Conservation (phyloP, 495 filamentous ascomycete genomes). For the Daldinia bambusicola region DNA sequence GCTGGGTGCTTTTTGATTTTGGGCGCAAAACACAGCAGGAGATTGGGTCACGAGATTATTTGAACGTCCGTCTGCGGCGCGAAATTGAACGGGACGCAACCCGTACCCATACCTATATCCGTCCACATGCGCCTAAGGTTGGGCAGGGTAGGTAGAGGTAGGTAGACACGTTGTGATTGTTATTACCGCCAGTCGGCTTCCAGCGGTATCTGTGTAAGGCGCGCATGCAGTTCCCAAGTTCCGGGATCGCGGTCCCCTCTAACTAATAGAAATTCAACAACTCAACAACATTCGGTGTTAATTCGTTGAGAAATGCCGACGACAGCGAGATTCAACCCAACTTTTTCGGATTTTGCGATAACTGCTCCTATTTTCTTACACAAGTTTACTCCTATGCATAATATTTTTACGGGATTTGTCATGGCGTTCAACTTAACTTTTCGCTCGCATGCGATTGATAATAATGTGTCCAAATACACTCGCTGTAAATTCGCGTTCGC, state of each 20-base stretch:
- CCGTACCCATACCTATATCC: slow-evolving; percentile 11
- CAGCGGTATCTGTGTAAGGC: slow-evolving; percentile 5
- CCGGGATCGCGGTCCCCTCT: background rate
- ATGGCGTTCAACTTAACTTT: too few relatives aligned
- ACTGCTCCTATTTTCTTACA: background rate
- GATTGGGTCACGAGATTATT: slow-evolving; percentile 41
- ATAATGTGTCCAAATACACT: background rate
- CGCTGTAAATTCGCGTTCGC: background rate
- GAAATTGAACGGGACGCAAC: slow-evolving; percentile 13
- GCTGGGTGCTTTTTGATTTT: slow-evolving; percentile 2
- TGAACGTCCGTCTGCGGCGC: slow-evolving; percentile 40
- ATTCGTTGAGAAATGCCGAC: slow-evolving; percentile 5
- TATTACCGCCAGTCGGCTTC: slow-evolving; percentile 14
- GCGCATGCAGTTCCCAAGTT: slow-evolving; percentile 14
- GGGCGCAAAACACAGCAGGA: slow-evolving; percentile 24
- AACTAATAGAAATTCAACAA: background rate
- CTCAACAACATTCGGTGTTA: slow-evolving; percentile 8
- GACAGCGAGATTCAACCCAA: background rate
- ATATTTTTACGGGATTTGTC: background rate
- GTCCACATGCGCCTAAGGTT: too few relatives aligned
- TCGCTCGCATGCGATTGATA: background rate
- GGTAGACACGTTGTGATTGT: background rate
- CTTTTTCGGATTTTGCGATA: background rate
- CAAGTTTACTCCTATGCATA: background rate
- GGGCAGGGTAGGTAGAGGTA: background rate